A percentile compares a stretch with the other conserved stretches of the same genome.
These are phyloP conservation scores for Xylaria curta DNA, from an alignment of 495 filamentous ascomycete species.

Conservation along the genomic window DNA sequence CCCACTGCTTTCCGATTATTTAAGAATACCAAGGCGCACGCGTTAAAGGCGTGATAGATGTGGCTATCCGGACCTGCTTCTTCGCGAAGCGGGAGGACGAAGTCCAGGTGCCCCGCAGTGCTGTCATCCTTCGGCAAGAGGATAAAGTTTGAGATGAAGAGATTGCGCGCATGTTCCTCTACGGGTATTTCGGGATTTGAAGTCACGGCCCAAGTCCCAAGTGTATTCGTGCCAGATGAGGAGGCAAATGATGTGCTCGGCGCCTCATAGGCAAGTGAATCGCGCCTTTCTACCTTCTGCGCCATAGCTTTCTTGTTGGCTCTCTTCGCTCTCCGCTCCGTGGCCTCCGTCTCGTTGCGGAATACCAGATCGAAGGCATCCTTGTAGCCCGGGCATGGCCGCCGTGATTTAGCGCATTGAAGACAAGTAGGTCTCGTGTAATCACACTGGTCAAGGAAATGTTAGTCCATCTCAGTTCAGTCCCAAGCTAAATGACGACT, in stretches of 20 bases:
- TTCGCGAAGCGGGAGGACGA: slow-evolving; percentile 61
- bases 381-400: slow-evolving; percentile 71
- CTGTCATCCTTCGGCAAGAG: slow-evolving; percentile 52
- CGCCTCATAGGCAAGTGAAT: not conserved
- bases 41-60: slow-evolving; percentile 63
- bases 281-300: slow-evolving; percentile 27
- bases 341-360: slow-evolving; percentile 68
- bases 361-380: slow-evolving; percentile 73
- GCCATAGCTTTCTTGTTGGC: slow-evolving; percentile 41
- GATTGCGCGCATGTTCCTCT: slow-evolving; percentile 58
- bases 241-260: slow-evolving; percentile 7
- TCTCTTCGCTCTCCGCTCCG: slow-evolving; percentile 57
- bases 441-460: slow-evolving; percentile 61
- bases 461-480: slow-evolving; percentile 24
- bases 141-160: slow-evolving; percentile 64
- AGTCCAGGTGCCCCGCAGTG: slow-evolving; percentile 61
- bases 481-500: slow-evolving; percentile 28
- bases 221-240: slow-evolving; percentile 17
- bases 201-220: slow-evolving; percentile 27
- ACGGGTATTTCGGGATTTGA: slow-evolving; percentile 43
- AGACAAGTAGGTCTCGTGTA: slow-evolving; percentile 71
- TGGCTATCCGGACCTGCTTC: slow-evolving; percentile 52
- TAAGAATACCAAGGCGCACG: slow-evolving; percentile 64
- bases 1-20: slow-evolving; percentile 50
- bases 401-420: slow-evolving; percentile 70